Evolutionary conservation across 2,329 filamentous ascomycete species (phyloP), one percentile per base, ranked within the genome.

Genomic region (Macrophomina pseudophaseolina): DNA sequence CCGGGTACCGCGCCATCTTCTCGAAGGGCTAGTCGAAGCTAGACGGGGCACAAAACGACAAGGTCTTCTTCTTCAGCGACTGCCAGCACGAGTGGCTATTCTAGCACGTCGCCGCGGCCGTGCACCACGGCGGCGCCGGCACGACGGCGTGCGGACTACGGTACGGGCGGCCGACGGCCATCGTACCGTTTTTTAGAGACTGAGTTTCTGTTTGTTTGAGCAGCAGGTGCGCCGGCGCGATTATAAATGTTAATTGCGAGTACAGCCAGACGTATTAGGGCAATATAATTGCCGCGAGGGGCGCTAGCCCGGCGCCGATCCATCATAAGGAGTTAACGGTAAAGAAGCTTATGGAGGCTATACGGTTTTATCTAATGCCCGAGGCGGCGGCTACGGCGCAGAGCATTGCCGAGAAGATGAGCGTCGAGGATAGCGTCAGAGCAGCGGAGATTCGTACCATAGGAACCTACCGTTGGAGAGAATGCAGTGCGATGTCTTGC

Each of bases 401-500:
- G 3, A 73, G 74, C 1, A 74, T 85, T 12, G 74, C 80, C 0
- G 56, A 72, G 35, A 80, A 74, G 38, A 84, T 85, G 73, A 73
- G 75, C 12, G 66, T 67, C 3, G 83, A 85, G 68, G 73, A 72
- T 1, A 82, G 82, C 1, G 78, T 78, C 11, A 68, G 78, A 11
- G 68, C 72, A 1, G 82, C 81, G 0, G 82, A 2, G 73, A 79
- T 44, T 80, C 76, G 1, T 85, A 85, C 66, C 81, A 85, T 69
- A 77, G 74, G 12, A 75, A 77, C 66, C 80, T 96, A 0, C 59
- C 44, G 4, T 30, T 63, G 14, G 59, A 63, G 16, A 28, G 30
- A 4, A 81, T 91, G 62, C 75, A 82, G n/a, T 96, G 93, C 75
- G 85, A 86, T 7, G 73, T 96, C 32, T 85, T 88, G 32, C 91